Conservation (phyloP, 306 rosid species). For the Betula pendula region DNA sequence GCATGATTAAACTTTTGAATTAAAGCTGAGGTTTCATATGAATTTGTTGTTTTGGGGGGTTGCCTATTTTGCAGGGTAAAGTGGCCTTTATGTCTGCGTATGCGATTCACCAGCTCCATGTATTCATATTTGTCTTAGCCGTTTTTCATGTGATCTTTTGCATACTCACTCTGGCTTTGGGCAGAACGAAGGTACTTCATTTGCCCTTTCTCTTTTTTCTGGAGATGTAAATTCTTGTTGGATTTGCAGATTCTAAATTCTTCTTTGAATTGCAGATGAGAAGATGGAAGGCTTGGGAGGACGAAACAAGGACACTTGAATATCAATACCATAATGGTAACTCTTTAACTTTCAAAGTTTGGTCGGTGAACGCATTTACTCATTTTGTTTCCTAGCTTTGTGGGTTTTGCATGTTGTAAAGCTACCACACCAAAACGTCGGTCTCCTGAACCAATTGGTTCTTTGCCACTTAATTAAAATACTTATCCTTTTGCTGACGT, state of each 20-base stretch:
- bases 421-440: too few species aligned
- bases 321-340: constrained; percentile 47
- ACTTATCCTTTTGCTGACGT: too few species aligned
- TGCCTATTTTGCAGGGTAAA: constrained; percentile 42
- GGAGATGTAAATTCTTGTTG: background rate
- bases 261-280: constrained; percentile 62
- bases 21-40: too few species aligned
- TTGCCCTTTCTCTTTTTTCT: background rate
- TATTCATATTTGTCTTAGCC: constrained; percentile 79
- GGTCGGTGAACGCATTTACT: too few species aligned
- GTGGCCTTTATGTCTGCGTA: constrained; percentile 82
- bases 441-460: too few species aligned
- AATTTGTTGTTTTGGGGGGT: background rate
- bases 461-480: too few species aligned
- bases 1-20: too few species aligned
- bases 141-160: constrained; percentile 68
- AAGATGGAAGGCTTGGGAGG: constrained; percentile 78
- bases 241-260: background rate
- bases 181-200: constrained; percentile 60
- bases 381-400: too few species aligned
- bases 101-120: constrained; percentile 87
- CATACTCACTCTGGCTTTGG: constrained; percentile 56
- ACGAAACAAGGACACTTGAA: constrained; percentile 58
- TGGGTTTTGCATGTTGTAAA: too few species aligned
- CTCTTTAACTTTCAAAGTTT: background rate